Conservation (phyloP, 352 stramenopile genomes). For the Halophytophthora batemanensis region DNA sequence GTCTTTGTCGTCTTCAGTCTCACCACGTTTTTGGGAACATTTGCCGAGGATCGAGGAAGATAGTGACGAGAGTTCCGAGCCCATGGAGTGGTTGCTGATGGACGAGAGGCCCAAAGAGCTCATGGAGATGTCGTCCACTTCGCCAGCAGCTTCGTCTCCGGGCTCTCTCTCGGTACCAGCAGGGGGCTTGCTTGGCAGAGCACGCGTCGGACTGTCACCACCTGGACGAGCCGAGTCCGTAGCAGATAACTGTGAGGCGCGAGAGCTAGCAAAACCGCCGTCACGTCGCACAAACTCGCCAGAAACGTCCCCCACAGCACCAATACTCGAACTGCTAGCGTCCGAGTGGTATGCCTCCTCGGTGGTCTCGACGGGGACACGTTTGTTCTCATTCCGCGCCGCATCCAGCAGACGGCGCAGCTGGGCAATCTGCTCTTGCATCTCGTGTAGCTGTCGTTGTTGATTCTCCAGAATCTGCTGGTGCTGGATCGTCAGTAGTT, state of each 20-base stretch:
- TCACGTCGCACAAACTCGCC: constrained; percentile 17
- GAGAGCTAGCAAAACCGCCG: constrained; percentile 13
- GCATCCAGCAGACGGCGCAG: constrained; percentile 41
- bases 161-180: constrained; percentile 6
- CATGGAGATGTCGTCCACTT: constrained; percentile 22
- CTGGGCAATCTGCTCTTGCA: constrained; percentile 69
- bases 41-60: constrained; percentile 51
- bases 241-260: constrained; percentile 20
- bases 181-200: constrained; percentile 12
- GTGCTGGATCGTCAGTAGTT: constrained; percentile 67
- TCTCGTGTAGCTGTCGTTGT: constrained; percentile 60
- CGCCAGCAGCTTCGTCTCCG: constrained; percentile 7
- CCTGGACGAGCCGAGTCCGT: constrained; percentile 1
- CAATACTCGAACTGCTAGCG: constrained; percentile 23
- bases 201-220: background rate
- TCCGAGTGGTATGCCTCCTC: constrained; percentile 22
- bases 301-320: constrained; percentile 22
- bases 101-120: constrained; percentile 68
- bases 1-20: constrained; percentile 2
- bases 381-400: constrained; percentile 22
- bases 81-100: constrained; percentile 41
- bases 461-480: constrained; percentile 79
- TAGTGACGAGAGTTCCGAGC: constrained; percentile 58
- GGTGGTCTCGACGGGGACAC: background rate
- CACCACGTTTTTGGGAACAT: constrained; percentile 7